Evolutionary conservation across 345 rosid species (phyloP).

Genomic region (Mangifera indica): DNA sequence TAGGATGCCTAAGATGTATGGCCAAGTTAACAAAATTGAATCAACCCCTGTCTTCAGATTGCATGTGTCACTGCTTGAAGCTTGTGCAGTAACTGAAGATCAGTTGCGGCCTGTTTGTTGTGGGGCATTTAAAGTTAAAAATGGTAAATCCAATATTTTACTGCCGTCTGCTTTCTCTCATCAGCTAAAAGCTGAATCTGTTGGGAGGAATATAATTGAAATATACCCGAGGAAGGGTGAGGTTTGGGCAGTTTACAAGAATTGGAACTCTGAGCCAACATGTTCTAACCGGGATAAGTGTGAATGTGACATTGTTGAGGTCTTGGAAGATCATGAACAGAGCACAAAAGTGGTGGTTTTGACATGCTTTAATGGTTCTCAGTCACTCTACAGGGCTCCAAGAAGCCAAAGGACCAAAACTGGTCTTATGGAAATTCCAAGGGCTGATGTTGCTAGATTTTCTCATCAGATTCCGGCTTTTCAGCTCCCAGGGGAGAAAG

Average conservation of each 20-base stretch:
- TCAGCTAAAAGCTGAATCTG: constrained; percentile 26
- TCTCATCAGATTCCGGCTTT: constrained; percentile 59
- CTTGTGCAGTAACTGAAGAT: constrained; percentile 17
- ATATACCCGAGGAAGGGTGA: constrained; percentile 49
- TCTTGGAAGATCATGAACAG: constrained; percentile 33
- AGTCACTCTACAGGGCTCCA: constrained; percentile 31
- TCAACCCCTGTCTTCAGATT: constrained; percentile 31
- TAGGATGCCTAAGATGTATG: constrained; percentile 49
- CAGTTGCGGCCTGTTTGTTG: constrained; percentile 30
- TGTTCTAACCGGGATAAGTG: constrained; percentile 18
- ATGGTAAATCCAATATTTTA: constrained; percentile 29
- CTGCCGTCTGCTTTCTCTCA: constrained; percentile 44
- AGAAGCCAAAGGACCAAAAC: constrained; percentile 33
- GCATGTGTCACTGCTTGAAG: constrained; percentile 47
- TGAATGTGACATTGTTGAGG: constrained; percentile 47
- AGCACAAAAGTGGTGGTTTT: constrained; percentile 31
- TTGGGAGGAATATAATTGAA: constrained; percentile 25
- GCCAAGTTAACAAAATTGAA: constrained; percentile 44
- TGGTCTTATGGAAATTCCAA: constrained; percentile 27
- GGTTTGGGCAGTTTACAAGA: constrained; percentile 58
- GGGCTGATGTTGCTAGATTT: constrained; percentile 38
- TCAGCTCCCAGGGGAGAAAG: constrained; percentile 23
- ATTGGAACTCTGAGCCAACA: constrained; percentile 16
- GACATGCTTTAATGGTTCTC: constrained; percentile 21
- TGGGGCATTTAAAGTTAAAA: constrained; percentile 45